Conservation (phyloP, 331 rosid species). For the Quercus phellos region DNA sequence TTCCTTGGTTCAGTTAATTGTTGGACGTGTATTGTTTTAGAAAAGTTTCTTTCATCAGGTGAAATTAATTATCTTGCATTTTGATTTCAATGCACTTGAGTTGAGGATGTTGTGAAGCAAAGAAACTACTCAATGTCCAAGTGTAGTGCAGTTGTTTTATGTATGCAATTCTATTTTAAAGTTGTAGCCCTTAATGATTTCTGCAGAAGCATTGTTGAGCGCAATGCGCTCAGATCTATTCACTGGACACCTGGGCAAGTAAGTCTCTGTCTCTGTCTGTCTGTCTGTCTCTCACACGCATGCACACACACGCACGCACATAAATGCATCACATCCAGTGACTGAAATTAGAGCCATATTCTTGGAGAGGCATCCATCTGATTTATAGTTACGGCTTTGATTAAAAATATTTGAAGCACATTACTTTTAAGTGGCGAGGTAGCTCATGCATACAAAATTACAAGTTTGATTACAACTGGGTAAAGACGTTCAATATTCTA, state of each 20-base stretch:
- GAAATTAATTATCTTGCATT: not conserved
- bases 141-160: not conserved
- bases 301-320: not conserved
- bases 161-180: conserved; percentile 8
- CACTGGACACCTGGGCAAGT: conserved; percentile 71
- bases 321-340: not conserved
- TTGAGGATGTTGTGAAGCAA: conserved; percentile 5
- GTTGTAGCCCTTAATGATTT: conserved; percentile 47
- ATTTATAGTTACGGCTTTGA: not conserved
- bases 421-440: not conserved
- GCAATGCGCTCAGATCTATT: conserved; percentile 58
- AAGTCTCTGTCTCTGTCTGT: conserved; percentile 31
- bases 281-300: not conserved
- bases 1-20: not conserved
- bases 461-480: not conserved
- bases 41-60: not conserved
- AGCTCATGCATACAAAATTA: not conserved
- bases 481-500: not conserved
- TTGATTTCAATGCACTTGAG: conserved; percentile 1
- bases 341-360: not conserved
- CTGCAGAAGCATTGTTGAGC: conserved; percentile 65
- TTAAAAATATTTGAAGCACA: not conserved
- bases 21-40: not conserved
- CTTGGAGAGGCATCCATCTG: not conserved
- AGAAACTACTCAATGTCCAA: conserved; percentile 8